Evolutionary conservation across 2,329 filamentous ascomycete species (phyloP), one percentile per base, ranked within the genome.

Genomic region (Botrytis pseudocinerea): DNA sequence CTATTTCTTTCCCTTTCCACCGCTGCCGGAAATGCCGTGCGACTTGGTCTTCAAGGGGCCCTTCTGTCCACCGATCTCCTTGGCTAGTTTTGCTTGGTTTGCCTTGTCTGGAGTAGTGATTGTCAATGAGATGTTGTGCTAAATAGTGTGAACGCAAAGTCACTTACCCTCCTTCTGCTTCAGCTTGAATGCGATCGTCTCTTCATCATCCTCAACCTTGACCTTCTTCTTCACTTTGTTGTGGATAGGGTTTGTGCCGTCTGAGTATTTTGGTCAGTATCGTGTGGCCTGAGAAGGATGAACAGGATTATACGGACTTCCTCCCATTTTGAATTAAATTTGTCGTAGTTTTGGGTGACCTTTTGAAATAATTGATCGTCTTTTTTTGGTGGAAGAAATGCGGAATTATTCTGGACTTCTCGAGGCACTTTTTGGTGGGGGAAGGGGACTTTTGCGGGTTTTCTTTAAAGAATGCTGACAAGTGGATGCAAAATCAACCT

Each of bases 11-110:
- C 73, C 38, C 97, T 91, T 98, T 97, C 92, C 97, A 84, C 94
- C 95, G 75, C 93, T 96, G 90, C 97, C 98, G 91, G 98, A 98
- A 87, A 98, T 97, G 76, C 94, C 94, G 85, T 97, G 93, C 66
- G 87, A 83, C 48, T 94, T 94, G 46, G 90, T 92, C 85, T 94
- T 95, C 82, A 98, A 82, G 54, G 95, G 95, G 4, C 95, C 95
- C 85, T 97, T 97, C 28, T 70, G 68, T 28, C 57, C 68, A 62
- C 51, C 28, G 83, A 93, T 93, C 42, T 78, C 79, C 80, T 92
- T 91, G 63, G 93, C 91, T 85, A 93, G 93, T 75, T 90, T 87
- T n/a, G 91, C 90, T 84, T 97, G 82, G 16, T 94, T 93, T 85
- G 97, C 95, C 84, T 90, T 92, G 63, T 70, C 68, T 70, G 22